Evolutionary conservation across 2,329 filamentous ascomycete species (phyloP), one percentile per base, ranked within the genome.

Genomic region (Botrytis tulipae): DNA sequence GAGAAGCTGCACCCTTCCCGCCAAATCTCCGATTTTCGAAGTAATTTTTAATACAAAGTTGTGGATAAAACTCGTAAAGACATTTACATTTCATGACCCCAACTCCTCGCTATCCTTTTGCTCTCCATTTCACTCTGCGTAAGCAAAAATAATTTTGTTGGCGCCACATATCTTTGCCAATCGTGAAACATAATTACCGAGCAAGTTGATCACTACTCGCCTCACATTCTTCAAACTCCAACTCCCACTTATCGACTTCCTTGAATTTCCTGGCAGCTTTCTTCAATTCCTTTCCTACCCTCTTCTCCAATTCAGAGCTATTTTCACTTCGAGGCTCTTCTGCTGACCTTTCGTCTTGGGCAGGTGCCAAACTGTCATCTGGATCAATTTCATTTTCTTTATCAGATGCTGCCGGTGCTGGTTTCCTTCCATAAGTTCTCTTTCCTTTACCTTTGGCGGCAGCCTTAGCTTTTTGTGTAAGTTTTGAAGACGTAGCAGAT

Each of bases 231-330:
- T 92, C 90, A 81, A 88, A 92, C 69, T 89, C 88, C 75, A 92
- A 82, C 82, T 90, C 85, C 89, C 90, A 92, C 82, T 86, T 84
- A 80, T 92, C 90, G 59, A 92, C 90, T 82, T 92, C 90, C 80
- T 87, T 85, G 78, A 92, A 92, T 82, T 92, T 92, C 79, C 84
- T 86, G 16, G 84, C 84, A 59, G 89, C 88, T 68, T 85, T 83
- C 81, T 87, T 88, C 75, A 92, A 83, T 83, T 82, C 80, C 67
- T 78, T 78, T 10, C 86, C 83, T 66, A 86, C 79, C 10, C 83
- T 80, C 67, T 81, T 81, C 73, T 83, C 79, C 78, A 83, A 57
- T 76, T 81, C 77, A 78, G 82, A 78, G 76, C 83, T 82, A 78
- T 81, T 80, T 75, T 82, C 82, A 48, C 51, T 51, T 25, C n/a